These are phyloP conservation scores for Wickerhamiella pararugosa DNA, from an alignment of 1,139 yeast genomes.

Conservation along the genomic window DNA sequence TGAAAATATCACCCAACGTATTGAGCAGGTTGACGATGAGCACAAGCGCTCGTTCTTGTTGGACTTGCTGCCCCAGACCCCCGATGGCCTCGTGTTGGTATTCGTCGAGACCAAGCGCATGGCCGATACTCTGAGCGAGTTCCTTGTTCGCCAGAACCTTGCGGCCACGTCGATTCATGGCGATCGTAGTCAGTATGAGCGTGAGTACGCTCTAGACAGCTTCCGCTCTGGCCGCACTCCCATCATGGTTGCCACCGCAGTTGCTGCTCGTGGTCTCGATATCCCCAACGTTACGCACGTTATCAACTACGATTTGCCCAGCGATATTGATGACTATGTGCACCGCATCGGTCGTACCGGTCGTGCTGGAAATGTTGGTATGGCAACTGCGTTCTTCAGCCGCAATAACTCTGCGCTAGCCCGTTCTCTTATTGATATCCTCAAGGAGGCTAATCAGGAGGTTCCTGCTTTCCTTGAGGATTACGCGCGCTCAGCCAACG, in stretches of 20 bases:
- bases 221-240: constrained; percentile 82
- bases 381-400: constrained; percentile 96
- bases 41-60: constrained; percentile 87
- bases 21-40: constrained; percentile 84
- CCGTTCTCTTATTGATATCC: constrained; percentile 74
- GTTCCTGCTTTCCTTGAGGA: constrained; percentile 77
- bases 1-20: constrained; percentile 90
- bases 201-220: constrained; percentile 90
- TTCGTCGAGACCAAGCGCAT: constrained; percentile 97
- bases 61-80: constrained; percentile 72
- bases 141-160: constrained; percentile 73
- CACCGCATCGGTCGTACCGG: constrained; percentile 99
- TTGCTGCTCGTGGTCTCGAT: constrained; percentile 98
- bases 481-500: constrained; percentile 63
- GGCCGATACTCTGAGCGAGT: constrained; percentile 94
- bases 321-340: constrained; percentile 95
- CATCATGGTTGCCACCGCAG: constrained; percentile 93
- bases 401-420: constrained; percentile 84
- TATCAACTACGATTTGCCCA: constrained; percentile 90
- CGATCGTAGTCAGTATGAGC: constrained; percentile 94
- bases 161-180: constrained; percentile 98
- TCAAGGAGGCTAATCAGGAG: constrained; percentile 94
- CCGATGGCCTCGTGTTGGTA: constrained; percentile 71
- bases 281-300: constrained; percentile 98
- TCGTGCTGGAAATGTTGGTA: constrained; percentile 99